phyloP scores from a whole-genome alignment of 768 basidiomycete genomes.

The Pisolithus albus region DNA sequence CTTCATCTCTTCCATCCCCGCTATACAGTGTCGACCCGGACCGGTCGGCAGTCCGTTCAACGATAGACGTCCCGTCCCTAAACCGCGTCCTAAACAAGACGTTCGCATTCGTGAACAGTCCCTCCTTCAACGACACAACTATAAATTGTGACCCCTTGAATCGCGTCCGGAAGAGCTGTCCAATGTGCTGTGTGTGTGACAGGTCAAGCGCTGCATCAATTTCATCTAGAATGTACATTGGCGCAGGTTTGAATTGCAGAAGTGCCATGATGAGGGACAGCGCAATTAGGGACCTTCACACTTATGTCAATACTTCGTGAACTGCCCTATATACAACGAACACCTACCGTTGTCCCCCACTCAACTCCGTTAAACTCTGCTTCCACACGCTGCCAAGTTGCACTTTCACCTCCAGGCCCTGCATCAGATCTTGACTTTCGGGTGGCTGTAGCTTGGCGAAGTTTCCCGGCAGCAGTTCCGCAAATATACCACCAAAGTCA shows the following conservation, averaged over 20 bases:
- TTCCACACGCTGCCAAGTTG: conserved; percentile 95
- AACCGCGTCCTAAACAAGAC: conserved; percentile 91
- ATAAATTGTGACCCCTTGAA: conserved; percentile 99
- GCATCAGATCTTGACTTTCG: conserved; percentile 87
- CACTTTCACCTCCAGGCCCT: conserved; percentile 97
- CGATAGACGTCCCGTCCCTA: conserved; percentile 88
- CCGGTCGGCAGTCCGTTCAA: conserved; percentile 71
- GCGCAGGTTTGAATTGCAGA: conserved; percentile 98
- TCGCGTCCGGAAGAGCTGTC: conserved; percentile 92
- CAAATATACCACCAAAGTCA: conserved; percentile 95
- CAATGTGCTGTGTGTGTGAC: conserved; percentile 95
- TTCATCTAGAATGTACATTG: conserved; percentile 99
- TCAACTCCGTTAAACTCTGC: conserved; percentile 92
- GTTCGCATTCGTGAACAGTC: conserved; percentile 95
- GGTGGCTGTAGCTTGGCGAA: conserved; percentile 93
- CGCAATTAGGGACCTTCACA: conserved; percentile 84
- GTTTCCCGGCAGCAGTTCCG: conserved; percentile 91
- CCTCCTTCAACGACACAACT: conserved; percentile 94
- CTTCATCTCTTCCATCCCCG: not conserved
- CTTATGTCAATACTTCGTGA: conserved; percentile 1
- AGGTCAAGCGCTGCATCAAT: conserved; percentile 97
- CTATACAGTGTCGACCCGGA: conserved; percentile 43
- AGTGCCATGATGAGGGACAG: conserved; percentile 98
- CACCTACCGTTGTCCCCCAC: conserved; percentile 85
- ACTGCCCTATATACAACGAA: not conserved